Conservation (phyloP, 257 asterid genomes). For the Gynochthodes officinalis region DNA sequence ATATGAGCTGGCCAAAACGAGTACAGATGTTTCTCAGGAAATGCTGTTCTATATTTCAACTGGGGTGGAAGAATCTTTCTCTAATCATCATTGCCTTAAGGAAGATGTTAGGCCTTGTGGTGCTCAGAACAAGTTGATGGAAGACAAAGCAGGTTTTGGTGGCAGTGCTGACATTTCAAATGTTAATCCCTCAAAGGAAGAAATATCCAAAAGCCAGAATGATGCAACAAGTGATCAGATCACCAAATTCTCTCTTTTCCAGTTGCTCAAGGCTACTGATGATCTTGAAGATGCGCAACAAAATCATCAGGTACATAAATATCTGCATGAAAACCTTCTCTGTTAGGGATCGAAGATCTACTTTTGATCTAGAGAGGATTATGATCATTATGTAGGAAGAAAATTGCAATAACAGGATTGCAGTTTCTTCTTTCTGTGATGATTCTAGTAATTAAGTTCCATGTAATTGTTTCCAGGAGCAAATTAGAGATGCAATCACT, state of each 20-base stretch:
- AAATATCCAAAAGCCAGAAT: background rate
- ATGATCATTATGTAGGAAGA: too few relatives aligned
- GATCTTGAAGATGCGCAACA: background rate
- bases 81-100: background rate
- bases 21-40: slow-evolving; percentile 5
- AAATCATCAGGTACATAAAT: background rate
- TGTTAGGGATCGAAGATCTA: too few relatives aligned
- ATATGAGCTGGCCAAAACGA: slow-evolving; percentile 20
- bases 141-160: slow-evolving; percentile 10
- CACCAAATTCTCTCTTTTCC: slow-evolving; percentile 7
- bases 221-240: background rate
- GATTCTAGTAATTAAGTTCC: background rate
- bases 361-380: too few relatives aligned
- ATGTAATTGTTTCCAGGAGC: slow-evolving; percentile 18
- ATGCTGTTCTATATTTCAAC: slow-evolving; percentile 12
- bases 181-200: slow-evolving; percentile 1
- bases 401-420: too few relatives aligned
- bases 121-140: slow-evolving; percentile 16
- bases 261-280: background rate
- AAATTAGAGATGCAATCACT: background rate
- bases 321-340: background rate
- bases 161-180: background rate
- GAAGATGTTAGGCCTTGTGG: slow-evolving; percentile 16
- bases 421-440: too few relatives aligned
- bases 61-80: slow-evolving; percentile 15